Evolutionary conservation across 805 yeast species (phyloP).

Genomic region (Suhomyces emberorum): DNA sequence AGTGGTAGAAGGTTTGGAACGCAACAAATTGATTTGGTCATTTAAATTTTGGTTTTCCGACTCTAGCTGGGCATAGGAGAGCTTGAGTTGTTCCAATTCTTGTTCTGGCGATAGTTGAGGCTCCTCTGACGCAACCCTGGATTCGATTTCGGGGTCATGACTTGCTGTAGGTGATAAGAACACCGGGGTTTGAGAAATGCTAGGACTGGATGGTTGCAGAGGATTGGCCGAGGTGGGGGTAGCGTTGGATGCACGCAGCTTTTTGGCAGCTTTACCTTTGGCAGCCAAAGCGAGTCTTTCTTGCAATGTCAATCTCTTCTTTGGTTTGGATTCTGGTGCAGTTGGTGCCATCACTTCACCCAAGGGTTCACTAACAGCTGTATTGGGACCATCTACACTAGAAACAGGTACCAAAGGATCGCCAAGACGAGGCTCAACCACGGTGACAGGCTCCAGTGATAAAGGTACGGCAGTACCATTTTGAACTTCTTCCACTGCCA

Average conservation of each 20-base stretch:
- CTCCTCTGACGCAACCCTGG: background rate
- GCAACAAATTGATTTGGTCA: background rate
- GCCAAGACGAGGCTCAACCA: too few relatives aligned
- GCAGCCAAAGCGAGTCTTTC: slow-evolving; percentile 87
- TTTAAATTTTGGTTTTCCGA: background rate
- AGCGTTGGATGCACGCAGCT: background rate
- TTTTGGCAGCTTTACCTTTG: slow-evolving; percentile 36
- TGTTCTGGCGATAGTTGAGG: background rate
- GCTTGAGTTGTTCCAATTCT: background rate
- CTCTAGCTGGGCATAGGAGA: background rate
- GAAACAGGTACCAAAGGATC: too few relatives aligned
- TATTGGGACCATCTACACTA: too few relatives aligned
- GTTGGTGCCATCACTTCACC: too few relatives aligned
- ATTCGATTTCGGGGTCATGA: background rate
- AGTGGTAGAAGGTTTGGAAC: slow-evolving; percentile 1
- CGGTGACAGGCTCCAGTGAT: too few relatives aligned
- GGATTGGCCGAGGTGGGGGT: slow-evolving; percentile 2
- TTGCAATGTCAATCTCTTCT: slow-evolving; percentile 71
- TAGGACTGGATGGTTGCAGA: slow-evolving; percentile 1
- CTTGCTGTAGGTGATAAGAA: slow-evolving; percentile 3
- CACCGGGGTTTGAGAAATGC: slow-evolving; percentile 4
- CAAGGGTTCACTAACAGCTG: too few relatives aligned
- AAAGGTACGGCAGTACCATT: too few relatives aligned
- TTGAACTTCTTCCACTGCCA: too few relatives aligned
- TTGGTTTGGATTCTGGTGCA: slow-evolving; percentile 14